Percentiles rank a stretch among this genome's conserved stretches.
Evolutionary conservation across 805 yeast genomes (phyloP).

Genomic region (Phaffomyces thermotolerans): DNA sequence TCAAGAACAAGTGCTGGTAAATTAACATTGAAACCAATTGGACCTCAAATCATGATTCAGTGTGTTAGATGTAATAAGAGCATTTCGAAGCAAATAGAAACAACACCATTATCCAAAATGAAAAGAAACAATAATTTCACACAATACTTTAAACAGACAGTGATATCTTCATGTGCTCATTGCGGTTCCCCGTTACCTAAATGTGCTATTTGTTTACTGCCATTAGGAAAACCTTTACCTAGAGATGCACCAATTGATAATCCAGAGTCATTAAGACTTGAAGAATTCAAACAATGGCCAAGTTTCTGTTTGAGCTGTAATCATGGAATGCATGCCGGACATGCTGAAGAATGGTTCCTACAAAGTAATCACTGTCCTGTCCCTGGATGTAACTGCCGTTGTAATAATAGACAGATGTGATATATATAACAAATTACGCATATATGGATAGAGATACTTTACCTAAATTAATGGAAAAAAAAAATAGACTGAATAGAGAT

Average conservation of each 20-base stretch:
- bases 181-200: slow-evolving; percentile 86
- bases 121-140: slow-evolving; percentile 8
- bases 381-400: slow-evolving; percentile 83
- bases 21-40: slow-evolving; percentile 41
- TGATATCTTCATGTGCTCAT: slow-evolving; percentile 52
- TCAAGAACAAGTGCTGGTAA: slow-evolving; percentile 46
- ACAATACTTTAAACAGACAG: slow-evolving; percentile 9
- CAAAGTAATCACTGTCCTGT: slow-evolving; percentile 88
- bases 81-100: slow-evolving; percentile 35
- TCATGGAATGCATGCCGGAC: slow-evolving; percentile 93
- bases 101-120: neutral
- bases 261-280: slow-evolving; percentile 14
- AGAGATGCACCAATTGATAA: slow-evolving; percentile 12
- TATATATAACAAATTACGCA: neutral
- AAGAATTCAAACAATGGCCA: slow-evolving; percentile 68
- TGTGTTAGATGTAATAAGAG: slow-evolving; percentile 79
- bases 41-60: slow-evolving; percentile 73
- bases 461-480: too few species aligned
- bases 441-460: too few species aligned
- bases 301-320: slow-evolving; percentile 86
- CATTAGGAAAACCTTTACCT: slow-evolving; percentile 65
- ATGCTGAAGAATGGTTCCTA: slow-evolving; percentile 93
- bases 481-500: too few species aligned
- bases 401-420: slow-evolving; percentile 46
- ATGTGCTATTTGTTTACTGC: slow-evolving; percentile 80